Evolutionary conservation across 108 stramenopile species (phyloP).

Genomic region (Stephanodiscus triporus): DNA sequence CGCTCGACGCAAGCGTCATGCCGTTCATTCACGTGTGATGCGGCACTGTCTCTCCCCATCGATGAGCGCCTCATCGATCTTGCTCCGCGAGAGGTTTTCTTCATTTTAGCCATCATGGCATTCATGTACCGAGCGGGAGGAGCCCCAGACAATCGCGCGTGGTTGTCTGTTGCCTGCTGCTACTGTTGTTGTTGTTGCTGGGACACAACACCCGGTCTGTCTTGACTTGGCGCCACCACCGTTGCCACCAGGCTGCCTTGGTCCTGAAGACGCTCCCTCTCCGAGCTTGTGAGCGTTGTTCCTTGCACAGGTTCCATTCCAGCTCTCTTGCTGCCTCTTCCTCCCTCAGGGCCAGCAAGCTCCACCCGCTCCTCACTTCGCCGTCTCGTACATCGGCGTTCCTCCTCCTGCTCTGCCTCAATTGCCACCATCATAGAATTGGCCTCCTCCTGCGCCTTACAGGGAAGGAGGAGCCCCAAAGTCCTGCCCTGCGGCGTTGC

Average conservation of each 20-base stretch:
- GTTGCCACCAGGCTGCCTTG: not conserved
- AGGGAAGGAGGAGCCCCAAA: slow-evolving; percentile 13
- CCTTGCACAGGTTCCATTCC: slow-evolving; percentile 6
- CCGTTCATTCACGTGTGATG: too few relatives aligned
- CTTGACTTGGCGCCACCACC: not conserved
- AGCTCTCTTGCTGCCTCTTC: slow-evolving; percentile 6
- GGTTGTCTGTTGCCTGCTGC: not conserved
- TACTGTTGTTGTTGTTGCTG: not conserved
- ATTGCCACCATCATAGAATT: slow-evolving; percentile 13
- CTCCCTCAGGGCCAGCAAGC: not conserved
- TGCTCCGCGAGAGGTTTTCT: slow-evolving; percentile 27
- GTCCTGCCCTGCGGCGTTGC: not conserved
- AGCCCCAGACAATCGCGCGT: not conserved
- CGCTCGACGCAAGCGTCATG: too few relatives aligned
- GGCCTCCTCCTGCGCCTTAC: not conserved
- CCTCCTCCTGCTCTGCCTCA: slow-evolving; percentile 12
- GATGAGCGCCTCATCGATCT: slow-evolving; percentile 29
- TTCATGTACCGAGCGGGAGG: slow-evolving; percentile 13
- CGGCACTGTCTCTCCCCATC: too few relatives aligned
- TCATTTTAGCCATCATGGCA: slow-evolving; percentile 27
- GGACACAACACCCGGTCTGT: not conserved
- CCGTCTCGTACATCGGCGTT: not conserved
- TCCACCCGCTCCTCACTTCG: slow-evolving; percentile 19
- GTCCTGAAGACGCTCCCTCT: slow-evolving; percentile 26
- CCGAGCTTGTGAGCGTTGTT: slow-evolving; percentile 20